Percentiles rank a stretch among this genome's conserved stretches.
Evolutionary conservation across 495 filamentous ascomycete genomes (phyloP).

Genomic region (Hyaloscypha variabilis): DNA sequence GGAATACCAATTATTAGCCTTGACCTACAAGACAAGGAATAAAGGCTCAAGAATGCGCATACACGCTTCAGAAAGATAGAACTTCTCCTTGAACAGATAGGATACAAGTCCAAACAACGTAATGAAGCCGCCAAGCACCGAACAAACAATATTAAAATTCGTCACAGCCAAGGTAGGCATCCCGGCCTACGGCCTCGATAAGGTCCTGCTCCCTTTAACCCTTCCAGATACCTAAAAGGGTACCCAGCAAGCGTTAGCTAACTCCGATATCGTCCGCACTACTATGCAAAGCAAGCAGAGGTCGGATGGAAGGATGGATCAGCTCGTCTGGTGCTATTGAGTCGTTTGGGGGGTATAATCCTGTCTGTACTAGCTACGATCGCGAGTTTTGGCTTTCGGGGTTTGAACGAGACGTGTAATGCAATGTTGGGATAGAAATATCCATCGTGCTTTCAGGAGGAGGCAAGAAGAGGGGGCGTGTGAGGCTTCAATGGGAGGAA

Average conservation of each 20-base stretch:
- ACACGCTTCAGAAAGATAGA: conserved; percentile 91
- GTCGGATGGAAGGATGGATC: conserved; percentile 26
- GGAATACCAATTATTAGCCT: background rate
- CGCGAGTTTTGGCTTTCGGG: too few species aligned
- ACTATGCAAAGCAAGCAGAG: conserved; percentile 32
- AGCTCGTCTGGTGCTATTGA: conserved; percentile 46
- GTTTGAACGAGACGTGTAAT: too few species aligned
- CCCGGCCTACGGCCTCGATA: conserved; percentile 2
- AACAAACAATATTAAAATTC: conserved; percentile 85
- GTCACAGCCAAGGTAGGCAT: conserved; percentile 81
- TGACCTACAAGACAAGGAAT: background rate
- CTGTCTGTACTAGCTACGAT: too few species aligned
- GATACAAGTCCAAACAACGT: conserved; percentile 87
- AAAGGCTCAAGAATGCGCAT: conserved; percentile 7
- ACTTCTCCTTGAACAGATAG: conserved; percentile 85
- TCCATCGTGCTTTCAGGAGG: too few species aligned
- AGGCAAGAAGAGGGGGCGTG: too few species aligned
- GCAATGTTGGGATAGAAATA: too few species aligned
- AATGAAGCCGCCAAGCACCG: conserved; percentile 84
- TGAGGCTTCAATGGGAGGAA: too few species aligned
- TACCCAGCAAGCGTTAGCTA: conserved; percentile 29
- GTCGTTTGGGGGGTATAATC: too few species aligned
- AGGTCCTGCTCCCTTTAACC: too few species aligned
- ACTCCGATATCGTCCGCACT: conserved; percentile 42
- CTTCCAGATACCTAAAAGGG: background rate